Conservation (phyloP, 257 asterid genomes). For the Fraxinus quadrangulata region DNA sequence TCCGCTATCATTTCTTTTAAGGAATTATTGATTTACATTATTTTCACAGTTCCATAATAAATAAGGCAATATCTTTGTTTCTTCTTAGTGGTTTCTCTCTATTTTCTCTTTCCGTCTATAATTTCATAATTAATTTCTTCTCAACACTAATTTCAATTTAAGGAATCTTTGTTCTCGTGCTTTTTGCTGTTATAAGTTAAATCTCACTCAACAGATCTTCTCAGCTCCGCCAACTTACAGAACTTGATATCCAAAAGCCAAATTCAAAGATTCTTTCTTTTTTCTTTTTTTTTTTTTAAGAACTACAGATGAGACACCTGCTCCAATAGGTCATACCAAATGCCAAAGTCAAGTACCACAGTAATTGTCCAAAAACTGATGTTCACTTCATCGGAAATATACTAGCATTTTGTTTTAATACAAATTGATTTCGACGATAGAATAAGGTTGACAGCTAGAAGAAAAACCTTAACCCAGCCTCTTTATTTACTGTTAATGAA, state of each 20-base stretch:
- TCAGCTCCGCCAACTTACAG: too few species aligned
- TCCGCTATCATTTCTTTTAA: neutral
- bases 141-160: neutral
- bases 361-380: neutral
- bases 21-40: slow-evolving; percentile 12
- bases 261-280: too few species aligned
- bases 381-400: neutral
- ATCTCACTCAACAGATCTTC: neutral
- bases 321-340: neutral
- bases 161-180: neutral
- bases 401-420: neutral
- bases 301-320: neutral
- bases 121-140: neutral
- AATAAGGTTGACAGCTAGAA: neutral
- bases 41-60: slow-evolving; percentile 11
- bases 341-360: neutral
- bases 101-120: neutral
- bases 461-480: neutral
- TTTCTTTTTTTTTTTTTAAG: neutral
- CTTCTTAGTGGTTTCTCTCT: neutral
- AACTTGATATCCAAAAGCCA: neutral
- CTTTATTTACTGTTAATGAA: neutral
- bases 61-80: neutral
- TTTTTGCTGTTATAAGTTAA: neutral
- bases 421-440: neutral